Evolutionary conservation across 2,329 filamentous ascomycete genomes (phyloP).

Genomic region (Coniochaeta sp.): DNA sequence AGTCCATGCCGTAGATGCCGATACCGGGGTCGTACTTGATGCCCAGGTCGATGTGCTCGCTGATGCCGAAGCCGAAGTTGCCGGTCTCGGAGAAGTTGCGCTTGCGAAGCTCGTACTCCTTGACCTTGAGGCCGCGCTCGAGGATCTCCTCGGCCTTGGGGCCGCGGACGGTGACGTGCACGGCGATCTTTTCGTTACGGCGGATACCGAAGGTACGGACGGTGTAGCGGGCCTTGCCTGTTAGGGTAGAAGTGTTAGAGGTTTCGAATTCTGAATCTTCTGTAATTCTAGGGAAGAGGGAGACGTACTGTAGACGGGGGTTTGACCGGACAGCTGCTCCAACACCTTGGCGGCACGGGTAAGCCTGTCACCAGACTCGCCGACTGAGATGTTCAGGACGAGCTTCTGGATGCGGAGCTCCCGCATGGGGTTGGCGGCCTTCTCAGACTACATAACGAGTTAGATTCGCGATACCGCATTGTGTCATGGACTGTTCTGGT

Average conservation of each 20-base stretch:
- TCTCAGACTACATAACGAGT: slow-evolving; percentile 48
- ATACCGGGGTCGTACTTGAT: slow-evolving; percentile 99
- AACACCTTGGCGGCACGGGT: slow-evolving; percentile 99
- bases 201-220: slow-evolving; percentile 99
- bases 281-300: background rate
- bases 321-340: slow-evolving; percentile 99
- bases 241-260: background rate
- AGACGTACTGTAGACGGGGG: slow-evolving; percentile 92
- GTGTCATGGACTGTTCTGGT: background rate
- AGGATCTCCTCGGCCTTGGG: slow-evolving; percentile 98
- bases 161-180: slow-evolving; percentile 98
- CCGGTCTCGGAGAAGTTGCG: slow-evolving; percentile 99
- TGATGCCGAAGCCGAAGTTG: slow-evolving; percentile 99
- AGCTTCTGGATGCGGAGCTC: slow-evolving; percentile 99
- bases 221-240: slow-evolving; percentile 99
- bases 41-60: slow-evolving; percentile 99
- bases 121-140: slow-evolving; percentile 99
- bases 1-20: slow-evolving; percentile 99
- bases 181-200: slow-evolving; percentile 99
- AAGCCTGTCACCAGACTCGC: slow-evolving; percentile 99
- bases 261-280: background rate
- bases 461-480: background rate
- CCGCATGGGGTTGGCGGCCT: slow-evolving; percentile 97
- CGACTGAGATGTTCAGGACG: slow-evolving; percentile 98
- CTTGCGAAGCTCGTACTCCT: slow-evolving; percentile 99